Conservation (phyloP, 805 yeast genomes). For the Blastobotrys mokoenaii region DNA sequence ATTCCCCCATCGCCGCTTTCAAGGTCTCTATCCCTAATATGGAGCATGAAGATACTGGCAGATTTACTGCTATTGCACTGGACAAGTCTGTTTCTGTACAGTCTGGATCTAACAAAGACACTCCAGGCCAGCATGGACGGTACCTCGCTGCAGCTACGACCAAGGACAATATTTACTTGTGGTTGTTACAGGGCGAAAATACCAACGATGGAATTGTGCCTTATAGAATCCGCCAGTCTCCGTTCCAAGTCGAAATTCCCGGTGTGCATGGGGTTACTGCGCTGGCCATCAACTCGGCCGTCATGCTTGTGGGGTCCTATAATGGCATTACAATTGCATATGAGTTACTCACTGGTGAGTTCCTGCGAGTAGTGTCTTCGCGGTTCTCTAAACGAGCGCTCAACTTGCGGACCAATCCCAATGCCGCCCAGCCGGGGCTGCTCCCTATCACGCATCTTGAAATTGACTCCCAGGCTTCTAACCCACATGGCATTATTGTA, state of each 20-base stretch:
- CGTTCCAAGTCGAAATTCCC: conserved; percentile 12
- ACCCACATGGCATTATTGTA: conserved; percentile 22
- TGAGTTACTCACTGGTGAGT: conserved; percentile 23
- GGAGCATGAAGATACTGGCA: conserved; percentile 1
- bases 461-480: conserved; percentile 23
- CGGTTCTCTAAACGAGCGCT: conserved; percentile 21
- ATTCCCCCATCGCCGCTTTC: conserved; percentile 1
- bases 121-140: conserved; percentile 15
- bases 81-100: conserved; percentile 15
- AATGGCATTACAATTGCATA: conserved; percentile 22
- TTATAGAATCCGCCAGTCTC: conserved; percentile 10
- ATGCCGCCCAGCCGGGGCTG: conserved; percentile 1
- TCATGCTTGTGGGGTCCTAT: conserved; percentile 22
- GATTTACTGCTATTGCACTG: conserved; percentile 12
- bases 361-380: conserved; percentile 22
- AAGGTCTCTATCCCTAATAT: neutral
- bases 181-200: conserved; percentile 11
- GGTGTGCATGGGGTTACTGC: conserved; percentile 18
- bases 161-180: conserved; percentile 12
- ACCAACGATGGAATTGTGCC: conserved; percentile 6
- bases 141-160: conserved; percentile 17
- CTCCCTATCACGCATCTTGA: conserved; percentile 23
- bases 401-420: conserved; percentile 15
- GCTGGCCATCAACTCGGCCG: conserved; percentile 24
- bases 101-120: conserved; percentile 10